phyloP scores from a whole-genome alignment of 2,329 filamentous ascomycete genomes.

The Periconia sp. region DNA sequence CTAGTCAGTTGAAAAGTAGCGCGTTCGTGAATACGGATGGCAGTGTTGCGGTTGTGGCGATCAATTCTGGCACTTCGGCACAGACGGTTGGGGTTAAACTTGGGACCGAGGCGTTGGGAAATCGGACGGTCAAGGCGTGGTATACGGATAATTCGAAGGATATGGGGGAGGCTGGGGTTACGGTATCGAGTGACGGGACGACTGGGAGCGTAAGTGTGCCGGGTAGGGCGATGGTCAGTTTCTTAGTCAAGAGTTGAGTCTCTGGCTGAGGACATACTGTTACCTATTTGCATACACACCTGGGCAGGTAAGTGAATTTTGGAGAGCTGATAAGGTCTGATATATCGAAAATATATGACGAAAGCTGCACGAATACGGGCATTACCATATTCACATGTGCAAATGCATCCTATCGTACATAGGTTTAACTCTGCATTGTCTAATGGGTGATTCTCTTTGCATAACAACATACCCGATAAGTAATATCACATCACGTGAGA shows the following conservation, averaged over 20 bases:
- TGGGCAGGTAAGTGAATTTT: too few relatives aligned
- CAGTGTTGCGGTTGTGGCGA: constrained; percentile 29
- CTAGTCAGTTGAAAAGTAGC: constrained; percentile 29
- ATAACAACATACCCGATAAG: too few relatives aligned
- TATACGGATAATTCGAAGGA: constrained; percentile 29
- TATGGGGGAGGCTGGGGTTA: constrained; percentile 17
- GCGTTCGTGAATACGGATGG: constrained; percentile 40
- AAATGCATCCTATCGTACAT: too few relatives aligned
- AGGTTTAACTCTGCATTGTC: too few relatives aligned
- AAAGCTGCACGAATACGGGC: too few relatives aligned
- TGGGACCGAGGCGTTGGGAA: constrained; percentile 10
- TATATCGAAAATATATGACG: too few relatives aligned
- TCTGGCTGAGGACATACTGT: too few relatives aligned
- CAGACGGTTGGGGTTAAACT: constrained; percentile 15
- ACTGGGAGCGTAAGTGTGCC: constrained; percentile 25
- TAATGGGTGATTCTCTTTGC: too few relatives aligned
- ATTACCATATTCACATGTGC: too few relatives aligned
- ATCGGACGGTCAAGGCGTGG: constrained; percentile 19
- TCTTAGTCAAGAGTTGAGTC: constrained; percentile 16
- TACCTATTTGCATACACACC: too few relatives aligned
- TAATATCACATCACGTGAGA: too few relatives aligned
- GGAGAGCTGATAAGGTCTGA: too few relatives aligned
- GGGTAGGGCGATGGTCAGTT: constrained; percentile 29
- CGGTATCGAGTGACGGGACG: constrained; percentile 21
- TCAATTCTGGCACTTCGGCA: constrained; percentile 25